Evolutionary conservation across 2,329 filamentous ascomycete genomes (phyloP).

Genomic region (Aspergillus ruber): DNA sequence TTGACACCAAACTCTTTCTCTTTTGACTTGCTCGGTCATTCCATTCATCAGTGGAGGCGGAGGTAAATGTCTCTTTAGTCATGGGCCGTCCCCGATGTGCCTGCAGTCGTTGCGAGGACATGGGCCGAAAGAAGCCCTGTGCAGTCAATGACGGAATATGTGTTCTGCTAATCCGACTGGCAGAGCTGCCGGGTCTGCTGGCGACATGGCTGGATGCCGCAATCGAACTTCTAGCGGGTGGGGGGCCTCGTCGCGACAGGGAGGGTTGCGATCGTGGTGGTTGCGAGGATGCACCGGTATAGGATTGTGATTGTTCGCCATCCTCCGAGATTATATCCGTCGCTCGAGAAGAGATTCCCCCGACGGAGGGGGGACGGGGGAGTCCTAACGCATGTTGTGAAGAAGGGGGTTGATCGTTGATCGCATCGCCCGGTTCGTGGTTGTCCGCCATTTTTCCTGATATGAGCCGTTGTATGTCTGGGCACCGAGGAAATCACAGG

Average conservation of each 20-base stretch:
- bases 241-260: slow-evolving; percentile 50
- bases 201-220: slow-evolving; percentile 41
- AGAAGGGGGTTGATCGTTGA: slow-evolving; percentile 15
- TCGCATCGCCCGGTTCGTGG: slow-evolving; percentile 37
- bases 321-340: slow-evolving; percentile 55
- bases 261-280: slow-evolving; percentile 51
- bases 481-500: slow-evolving; percentile 9
- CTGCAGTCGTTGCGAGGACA: slow-evolving; percentile 93
- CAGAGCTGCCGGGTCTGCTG: slow-evolving; percentile 49
- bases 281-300: slow-evolving; percentile 44
- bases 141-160: slow-evolving; percentile 87
- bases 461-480: slow-evolving; percentile 2
- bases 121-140: slow-evolving; percentile 88
- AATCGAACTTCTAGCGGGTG: slow-evolving; percentile 33
- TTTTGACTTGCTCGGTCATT: slow-evolving; percentile 44
- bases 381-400: slow-evolving; percentile 50
- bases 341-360: slow-evolving; percentile 62
- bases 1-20: slow-evolving; percentile 55
- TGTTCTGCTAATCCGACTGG: slow-evolving; percentile 67
- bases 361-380: slow-evolving; percentile 33
- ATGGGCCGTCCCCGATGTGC: slow-evolving; percentile 64
- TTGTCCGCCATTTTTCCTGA: slow-evolving; percentile 16
- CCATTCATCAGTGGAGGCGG: slow-evolving; percentile 37
- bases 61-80: slow-evolving; percentile 23
- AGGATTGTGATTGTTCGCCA: slow-evolving; percentile 36